These are phyloP conservation scores for Diaporthe destruens DNA, from an alignment of 2,329 filamentous ascomycete genomes.

Conservation along the genomic window DNA sequence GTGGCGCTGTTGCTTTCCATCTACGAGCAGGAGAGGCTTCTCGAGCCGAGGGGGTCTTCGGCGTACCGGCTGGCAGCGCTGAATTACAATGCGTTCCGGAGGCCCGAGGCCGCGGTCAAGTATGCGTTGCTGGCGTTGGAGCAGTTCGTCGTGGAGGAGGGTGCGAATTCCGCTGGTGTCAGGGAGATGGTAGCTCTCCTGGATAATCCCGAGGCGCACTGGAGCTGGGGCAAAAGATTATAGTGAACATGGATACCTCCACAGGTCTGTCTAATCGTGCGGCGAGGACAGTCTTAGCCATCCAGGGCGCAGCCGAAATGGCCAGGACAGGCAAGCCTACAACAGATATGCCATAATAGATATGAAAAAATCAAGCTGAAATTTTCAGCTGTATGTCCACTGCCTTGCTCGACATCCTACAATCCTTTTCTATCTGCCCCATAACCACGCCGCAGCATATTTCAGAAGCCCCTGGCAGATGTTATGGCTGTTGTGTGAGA, in stretches of 20 bases:
- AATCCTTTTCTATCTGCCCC: neutral
- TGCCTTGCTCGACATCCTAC: neutral
- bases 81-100: slow-evolving; percentile 53
- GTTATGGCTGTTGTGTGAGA: neutral
- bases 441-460: neutral
- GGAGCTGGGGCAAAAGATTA: slow-evolving; percentile 32
- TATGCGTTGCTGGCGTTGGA: slow-evolving; percentile 53
- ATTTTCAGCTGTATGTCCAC: neutral
- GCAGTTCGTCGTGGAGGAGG: slow-evolving; percentile 53
- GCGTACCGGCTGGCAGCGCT: slow-evolving; percentile 56
- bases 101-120: slow-evolving; percentile 47
- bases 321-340: neutral
- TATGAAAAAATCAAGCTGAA: neutral
- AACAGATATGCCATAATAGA: no score
- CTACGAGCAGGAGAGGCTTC: slow-evolving; percentile 53
- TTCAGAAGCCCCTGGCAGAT: neutral
- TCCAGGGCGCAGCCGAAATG: accelerated
- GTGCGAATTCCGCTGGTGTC: slow-evolving; percentile 49
- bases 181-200: slow-evolving; percentile 51
- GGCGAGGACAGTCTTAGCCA: neutral
- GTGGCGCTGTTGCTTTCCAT: slow-evolving; percentile 51
- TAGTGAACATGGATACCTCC: neutral
- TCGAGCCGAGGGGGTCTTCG: slow-evolving; percentile 53
- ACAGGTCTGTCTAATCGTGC: no score
- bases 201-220: slow-evolving; percentile 45